Evolutionary conservation across 2,329 filamentous ascomycete species (phyloP), one percentile per base, ranked within the genome.

Genomic region (Talaromyces sp.): DNA sequence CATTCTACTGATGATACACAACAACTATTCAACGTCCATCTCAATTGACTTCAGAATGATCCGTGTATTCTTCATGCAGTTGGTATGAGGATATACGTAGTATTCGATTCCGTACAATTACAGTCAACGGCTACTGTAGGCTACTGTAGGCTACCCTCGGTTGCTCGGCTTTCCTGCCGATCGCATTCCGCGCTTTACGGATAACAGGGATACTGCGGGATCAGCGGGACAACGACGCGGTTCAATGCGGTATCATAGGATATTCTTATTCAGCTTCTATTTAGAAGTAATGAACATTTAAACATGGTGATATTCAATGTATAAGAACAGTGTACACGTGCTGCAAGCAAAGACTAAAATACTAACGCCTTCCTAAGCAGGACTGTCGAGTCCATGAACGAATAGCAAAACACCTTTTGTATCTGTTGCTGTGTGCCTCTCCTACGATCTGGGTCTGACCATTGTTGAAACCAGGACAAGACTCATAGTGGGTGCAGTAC

Each of bases 361-460:
- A 45, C 37, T 45, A 59, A 59, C 37, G 37, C 37, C 56, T 33
- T 43, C 56, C 33, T 59, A 59, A 59, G 14, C 37, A 59, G 56
- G 5, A 59, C 56, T 45, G 19, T 45, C 9, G n/a, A 59, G 24
- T 59, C 39, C 39, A 27, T 59, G 37, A 33, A 45, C 43, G 39
- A 43, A 41, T 43, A 45, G 37, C 37, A 45, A 45, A 59, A 31
- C 35, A 10, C 56, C 39, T 45, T 43, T 45, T 59, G 56, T 11
- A 31, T 59, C 24, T 43, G 37, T 31, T 45, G 14, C 56, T 45
- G 33, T 43, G 13, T n/a, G 31, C 10, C 52, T 14, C n/a, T 56
- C 48, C 48, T 10, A 52, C 11, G 3, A 35, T 33, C n/a, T 54
- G n/a, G 13, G 5, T n/a, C 16, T 33, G 22, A 14, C 22, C 22